Evolutionary conservation across 2,329 filamentous ascomycete genomes (phyloP).

Genomic region (Exophiala viscosa): DNA sequence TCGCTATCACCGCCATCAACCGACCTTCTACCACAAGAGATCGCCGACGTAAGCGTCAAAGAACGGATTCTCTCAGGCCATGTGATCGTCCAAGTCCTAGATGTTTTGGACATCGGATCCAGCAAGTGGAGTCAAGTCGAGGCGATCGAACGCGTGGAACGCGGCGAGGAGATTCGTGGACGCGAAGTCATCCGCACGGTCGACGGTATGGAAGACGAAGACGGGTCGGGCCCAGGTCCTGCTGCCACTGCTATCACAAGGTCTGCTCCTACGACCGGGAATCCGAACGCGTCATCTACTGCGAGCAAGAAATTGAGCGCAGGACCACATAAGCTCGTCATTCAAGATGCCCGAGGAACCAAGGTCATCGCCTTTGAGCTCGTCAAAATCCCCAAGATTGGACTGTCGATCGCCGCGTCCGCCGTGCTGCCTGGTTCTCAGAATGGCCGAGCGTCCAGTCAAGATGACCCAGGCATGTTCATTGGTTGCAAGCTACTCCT

Average conservation of each 20-base stretch:
- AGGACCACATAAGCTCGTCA: constrained; percentile 71
- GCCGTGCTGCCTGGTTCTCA: constrained; percentile 2
- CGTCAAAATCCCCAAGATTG: constrained; percentile 60
- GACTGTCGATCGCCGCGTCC: constrained; percentile 37
- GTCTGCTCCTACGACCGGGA: constrained; percentile 20
- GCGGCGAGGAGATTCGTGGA: constrained; percentile 55
- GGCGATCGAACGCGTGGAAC: constrained; percentile 55
- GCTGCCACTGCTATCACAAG: not conserved
- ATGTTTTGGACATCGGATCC: constrained; percentile 75
- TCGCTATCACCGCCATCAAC: constrained; percentile 46
- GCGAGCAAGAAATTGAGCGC: constrained; percentile 29
- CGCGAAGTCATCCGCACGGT: constrained; percentile 76
- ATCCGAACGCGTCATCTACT: not conserved
- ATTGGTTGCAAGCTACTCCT: constrained; percentile 83
- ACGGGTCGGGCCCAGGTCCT: constrained; percentile 20
- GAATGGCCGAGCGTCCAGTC: not conserved
- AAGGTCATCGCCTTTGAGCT: constrained; percentile 72
- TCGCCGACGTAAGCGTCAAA: constrained; percentile 52
- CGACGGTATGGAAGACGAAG: constrained; percentile 49
- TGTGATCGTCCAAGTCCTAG: constrained; percentile 75
- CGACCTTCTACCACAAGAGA: constrained; percentile 56
- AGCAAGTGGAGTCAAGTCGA: constrained; percentile 87
- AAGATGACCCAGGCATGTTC: constrained; percentile 48
- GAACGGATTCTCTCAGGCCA: constrained; percentile 58
- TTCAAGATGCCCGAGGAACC: constrained; percentile 74